Evolutionary conservation across 768 basidiomycete genomes (phyloP).

Genomic region (Boletus sp.): DNA sequence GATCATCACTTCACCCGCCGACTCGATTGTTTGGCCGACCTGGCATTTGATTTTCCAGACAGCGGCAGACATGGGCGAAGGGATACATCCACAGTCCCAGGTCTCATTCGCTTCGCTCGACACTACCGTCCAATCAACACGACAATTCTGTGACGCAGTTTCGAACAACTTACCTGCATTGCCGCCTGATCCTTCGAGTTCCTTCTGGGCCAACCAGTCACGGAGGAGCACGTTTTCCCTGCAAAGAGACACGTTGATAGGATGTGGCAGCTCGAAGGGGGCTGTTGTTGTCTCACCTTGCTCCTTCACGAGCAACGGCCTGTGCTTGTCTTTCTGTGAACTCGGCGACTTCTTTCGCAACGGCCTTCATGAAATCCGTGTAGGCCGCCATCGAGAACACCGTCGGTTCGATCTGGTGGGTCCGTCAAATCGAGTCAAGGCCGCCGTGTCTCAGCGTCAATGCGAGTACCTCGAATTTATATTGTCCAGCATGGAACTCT

Average conservation of each 20-base stretch:
- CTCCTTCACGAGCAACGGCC: conserved; percentile 39
- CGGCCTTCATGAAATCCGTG: conserved; percentile 37
- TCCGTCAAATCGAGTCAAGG: conserved; percentile 5
- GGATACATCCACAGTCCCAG: conserved; percentile 7
- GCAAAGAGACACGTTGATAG: not conserved
- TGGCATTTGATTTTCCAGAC: conserved; percentile 50
- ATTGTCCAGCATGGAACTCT: conserved; percentile 51
- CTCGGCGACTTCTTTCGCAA: conserved; percentile 38
- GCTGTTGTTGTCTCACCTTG: conserved; percentile 30
- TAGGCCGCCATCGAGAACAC: conserved; percentile 55
- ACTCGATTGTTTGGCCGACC: conserved; percentile 40
- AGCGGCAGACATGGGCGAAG: conserved; percentile 41
- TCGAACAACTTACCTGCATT: conserved; percentile 3
- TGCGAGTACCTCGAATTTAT: conserved; percentile 44
- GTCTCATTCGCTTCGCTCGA: conserved; percentile 2
- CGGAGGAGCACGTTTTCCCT: conserved; percentile 43
- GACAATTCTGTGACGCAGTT: not conserved
- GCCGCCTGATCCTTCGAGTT: not conserved
- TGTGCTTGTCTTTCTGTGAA: conserved; percentile 42
- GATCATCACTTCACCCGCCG: conserved; percentile 42
- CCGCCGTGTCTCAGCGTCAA: not conserved
- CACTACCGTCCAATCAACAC: not conserved
- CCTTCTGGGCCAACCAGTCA: conserved; percentile 41
- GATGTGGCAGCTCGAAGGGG: not conserved
- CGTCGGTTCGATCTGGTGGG: conserved; percentile 43